Conservation (phyloP, 2,329 filamentous ascomycete genomes). For the Hypomyces perniciosus region DNA sequence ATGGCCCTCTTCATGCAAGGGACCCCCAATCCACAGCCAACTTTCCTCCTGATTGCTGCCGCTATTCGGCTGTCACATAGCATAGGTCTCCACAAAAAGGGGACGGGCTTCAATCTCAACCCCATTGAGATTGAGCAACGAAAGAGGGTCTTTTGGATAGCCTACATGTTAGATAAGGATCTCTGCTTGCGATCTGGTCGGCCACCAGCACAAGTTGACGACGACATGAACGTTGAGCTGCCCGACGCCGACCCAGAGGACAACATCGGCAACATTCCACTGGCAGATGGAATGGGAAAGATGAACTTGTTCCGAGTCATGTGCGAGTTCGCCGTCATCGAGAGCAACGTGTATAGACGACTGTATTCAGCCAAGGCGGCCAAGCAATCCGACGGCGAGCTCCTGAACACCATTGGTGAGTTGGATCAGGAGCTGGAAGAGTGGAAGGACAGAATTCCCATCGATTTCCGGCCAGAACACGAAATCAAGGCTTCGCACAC, state of each 20-base stretch:
- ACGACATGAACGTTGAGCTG: slow-evolving; percentile 89
- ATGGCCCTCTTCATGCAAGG: slow-evolving; percentile 95
- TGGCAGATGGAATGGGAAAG: slow-evolving; percentile 83
- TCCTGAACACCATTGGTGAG: slow-evolving; percentile 92
- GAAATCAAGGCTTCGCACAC: slow-evolving; percentile 92
- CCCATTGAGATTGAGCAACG: slow-evolving; percentile 89
- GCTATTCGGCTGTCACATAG: slow-evolving; percentile 88
- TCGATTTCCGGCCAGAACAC: slow-evolving; percentile 95
- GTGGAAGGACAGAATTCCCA: slow-evolving; percentile 93
- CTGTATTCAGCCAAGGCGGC: slow-evolving; percentile 90
- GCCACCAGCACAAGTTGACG: slow-evolving; percentile 57
- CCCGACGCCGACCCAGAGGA: slow-evolving; percentile 86
- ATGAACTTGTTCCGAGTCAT: slow-evolving; percentile 93
- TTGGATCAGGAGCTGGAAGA: slow-evolving; percentile 83
- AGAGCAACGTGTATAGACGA: slow-evolving; percentile 88
- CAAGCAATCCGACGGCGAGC: slow-evolving; percentile 85
- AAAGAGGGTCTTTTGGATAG: slow-evolving; percentile 61
- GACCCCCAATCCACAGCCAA: slow-evolving; percentile 92
- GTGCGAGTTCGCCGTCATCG: slow-evolving; percentile 85
- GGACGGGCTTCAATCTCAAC: slow-evolving; percentile 88
- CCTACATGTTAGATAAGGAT: slow-evolving; percentile 60
- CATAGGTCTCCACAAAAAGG: slow-evolving; percentile 91
- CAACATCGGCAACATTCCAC: slow-evolving; percentile 88
- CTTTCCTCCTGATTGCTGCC: slow-evolving; percentile 83
- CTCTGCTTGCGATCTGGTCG: slow-evolving; percentile 53